Evolutionary conservation across 192 early-diverging fungal species (phyloP), one percentile per base, ranked within the genome.

Genomic region (Dissophora globulifera): DNA sequence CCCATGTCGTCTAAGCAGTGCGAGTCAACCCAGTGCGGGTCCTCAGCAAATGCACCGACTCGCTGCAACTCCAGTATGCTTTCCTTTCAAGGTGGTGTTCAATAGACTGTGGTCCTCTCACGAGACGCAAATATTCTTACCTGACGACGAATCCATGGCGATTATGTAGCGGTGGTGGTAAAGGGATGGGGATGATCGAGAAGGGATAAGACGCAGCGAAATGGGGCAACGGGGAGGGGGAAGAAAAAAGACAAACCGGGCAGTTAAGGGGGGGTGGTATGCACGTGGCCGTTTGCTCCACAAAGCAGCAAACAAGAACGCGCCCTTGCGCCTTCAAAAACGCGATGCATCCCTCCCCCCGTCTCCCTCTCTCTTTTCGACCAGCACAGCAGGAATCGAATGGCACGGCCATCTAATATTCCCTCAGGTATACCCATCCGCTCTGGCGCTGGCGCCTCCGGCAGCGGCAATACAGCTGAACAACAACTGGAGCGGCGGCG

Each of bases 61-160:
- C n/a, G n/a, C n/a, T n/a, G n/a, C n/a, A n/a, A n/a, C n/a, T n/a
- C n/a, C n/a, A n/a, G n/a, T n/a, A n/a, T n/a, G n/a, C n/a, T n/a
- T n/a, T n/a, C n/a, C n/a, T n/a, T n/a, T n/a, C n/a, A n/a, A n/a
- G n/a, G n/a, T n/a, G n/a, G n/a, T n/a, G n/a, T n/a, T n/a, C n/a
- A n/a, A n/a, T n/a, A n/a, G n/a, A n/a, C n/a, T n/a, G n/a, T n/a
- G n/a, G n/a, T n/a, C n/a, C n/a, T n/a, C n/a, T n/a, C n/a, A n/a
- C n/a, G n/a, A n/a, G n/a, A n/a, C n/a, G 43, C 9, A 17, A 4
- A 38, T 45, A 22, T 29, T 46, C 33, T 62, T 65, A 64, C 72
- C 63, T 78, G 72, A 60, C 30, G 58, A 67, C 3, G 56, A 60
- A 40, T 53, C 56, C 58, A 59, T 60, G 26, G 50, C 25, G 45